These are phyloP conservation scores for Termitomyces sp. DNA, from an alignment of 768 basidiomycete genomes.

Conservation along the genomic window DNA sequence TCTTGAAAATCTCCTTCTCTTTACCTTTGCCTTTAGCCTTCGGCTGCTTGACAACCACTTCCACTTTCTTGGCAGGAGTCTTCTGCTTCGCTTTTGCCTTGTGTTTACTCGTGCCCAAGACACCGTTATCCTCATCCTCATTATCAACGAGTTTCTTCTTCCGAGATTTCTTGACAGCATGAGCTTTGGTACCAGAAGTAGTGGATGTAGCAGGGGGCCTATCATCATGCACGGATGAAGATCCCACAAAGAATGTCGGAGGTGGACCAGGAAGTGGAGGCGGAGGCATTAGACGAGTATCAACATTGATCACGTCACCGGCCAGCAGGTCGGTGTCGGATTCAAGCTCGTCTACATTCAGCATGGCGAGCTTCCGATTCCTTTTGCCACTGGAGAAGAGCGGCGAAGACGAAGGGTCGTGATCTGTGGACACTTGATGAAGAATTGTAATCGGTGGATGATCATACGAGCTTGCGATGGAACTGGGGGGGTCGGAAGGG, in stretches of 20 bases:
- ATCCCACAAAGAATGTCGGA: constrained; percentile 43
- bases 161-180: constrained; percentile 9
- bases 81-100: constrained; percentile 20
- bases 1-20: constrained; percentile 34
- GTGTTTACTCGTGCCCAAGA: constrained; percentile 5
- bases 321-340: constrained; percentile 11
- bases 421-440: constrained; percentile 14
- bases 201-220: neutral
- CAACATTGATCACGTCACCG: neutral
- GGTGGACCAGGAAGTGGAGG: constrained; percentile 24
- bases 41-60: constrained; percentile 11
- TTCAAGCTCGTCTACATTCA: constrained; percentile 26
- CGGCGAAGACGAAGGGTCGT: constrained; percentile 29
- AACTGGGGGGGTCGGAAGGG: constrained; percentile 30
- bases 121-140: neutral
- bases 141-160: constrained; percentile 13
- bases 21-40: constrained; percentile 26
- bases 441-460: constrained; percentile 33
- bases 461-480: constrained; percentile 21
- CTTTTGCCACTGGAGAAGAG: constrained; percentile 10
- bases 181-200: neutral
- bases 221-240: constrained; percentile 25
- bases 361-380: constrained; percentile 14
- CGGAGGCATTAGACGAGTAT: constrained; percentile 11
- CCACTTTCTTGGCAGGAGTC: constrained; percentile 21